Percentiles rank a stretch among this genome's conserved stretches.
phyloP scores from a whole-genome alignment of 2,329 filamentous ascomycete species.

The Cercospora zeina region DNA sequence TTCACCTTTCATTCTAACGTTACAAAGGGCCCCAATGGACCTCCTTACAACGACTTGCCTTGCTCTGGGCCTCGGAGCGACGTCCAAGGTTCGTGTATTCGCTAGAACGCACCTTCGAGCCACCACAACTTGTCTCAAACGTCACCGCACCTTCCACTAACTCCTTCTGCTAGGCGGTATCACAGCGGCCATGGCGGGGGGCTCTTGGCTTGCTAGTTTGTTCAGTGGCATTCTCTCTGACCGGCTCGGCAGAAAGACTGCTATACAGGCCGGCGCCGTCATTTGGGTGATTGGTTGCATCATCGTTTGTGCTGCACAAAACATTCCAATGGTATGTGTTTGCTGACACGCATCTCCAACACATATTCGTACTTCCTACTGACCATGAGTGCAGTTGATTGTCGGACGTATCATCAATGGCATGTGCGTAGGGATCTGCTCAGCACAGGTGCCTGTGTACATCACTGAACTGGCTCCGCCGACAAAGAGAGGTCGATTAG shows the following conservation, averaged over 20 bases:
- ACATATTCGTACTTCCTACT: too few species aligned
- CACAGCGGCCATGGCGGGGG: conserved; percentile 69
- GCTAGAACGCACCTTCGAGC: too few species aligned
- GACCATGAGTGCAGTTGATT: conserved; percentile 50
- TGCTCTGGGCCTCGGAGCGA: conserved; percentile 57
- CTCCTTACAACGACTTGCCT: conserved; percentile 29
- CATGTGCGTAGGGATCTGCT: conserved; percentile 71
- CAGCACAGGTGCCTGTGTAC: conserved; percentile 68
- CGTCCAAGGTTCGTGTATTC: too few species aligned
- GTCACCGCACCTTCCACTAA: too few species aligned
- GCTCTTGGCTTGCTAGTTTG: conserved; percentile 66
- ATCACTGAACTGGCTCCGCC: conserved; percentile 65
- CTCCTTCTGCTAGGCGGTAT: too few species aligned
- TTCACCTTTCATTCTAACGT: too few species aligned
- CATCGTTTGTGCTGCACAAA: conserved; percentile 63
- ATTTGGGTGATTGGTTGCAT: conserved; percentile 60
- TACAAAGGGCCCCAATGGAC: conserved; percentile 45
- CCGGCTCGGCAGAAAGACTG: conserved; percentile 54
- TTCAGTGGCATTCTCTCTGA: conserved; percentile 62
- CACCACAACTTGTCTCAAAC: too few species aligned
- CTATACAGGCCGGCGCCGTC: conserved; percentile 49
- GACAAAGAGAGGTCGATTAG: conserved; percentile 61
- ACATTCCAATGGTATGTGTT: conserved; percentile 59
- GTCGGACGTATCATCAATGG: conserved; percentile 71
- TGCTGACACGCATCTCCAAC: too few species aligned